Conservation (phyloP, 2,329 filamentous ascomycete genomes). For the Nemania sp. region DNA sequence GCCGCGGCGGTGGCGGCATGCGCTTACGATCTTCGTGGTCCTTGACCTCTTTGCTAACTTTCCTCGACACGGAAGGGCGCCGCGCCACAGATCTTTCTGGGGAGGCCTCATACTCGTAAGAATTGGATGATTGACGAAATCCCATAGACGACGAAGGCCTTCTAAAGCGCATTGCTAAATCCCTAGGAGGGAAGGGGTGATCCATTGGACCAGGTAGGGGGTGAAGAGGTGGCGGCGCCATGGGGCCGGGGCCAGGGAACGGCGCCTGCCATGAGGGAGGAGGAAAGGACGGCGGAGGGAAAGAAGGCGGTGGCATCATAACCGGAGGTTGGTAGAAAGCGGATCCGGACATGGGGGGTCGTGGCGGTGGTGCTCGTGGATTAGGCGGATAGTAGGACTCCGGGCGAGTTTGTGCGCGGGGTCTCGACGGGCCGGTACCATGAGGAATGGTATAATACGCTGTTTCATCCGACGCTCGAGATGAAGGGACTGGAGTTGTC, state of each 20-base stretch:
- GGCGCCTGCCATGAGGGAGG: conserved; percentile 39
- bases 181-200: conserved; percentile 36
- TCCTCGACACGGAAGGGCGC: conserved; percentile 58
- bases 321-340: conserved; percentile 52
- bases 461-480: conserved; percentile 54
- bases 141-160: conserved; percentile 58
- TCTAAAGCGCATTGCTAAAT: conserved; percentile 48
- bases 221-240: conserved; percentile 37
- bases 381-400: conserved; percentile 52
- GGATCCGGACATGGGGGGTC: conserved; percentile 54
- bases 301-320: conserved; percentile 46
- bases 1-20: conserved; percentile 65
- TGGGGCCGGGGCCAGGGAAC: conserved; percentile 40
- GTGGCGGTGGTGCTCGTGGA: conserved; percentile 38
- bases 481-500: conserved; percentile 51
- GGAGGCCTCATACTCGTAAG: conserved; percentile 58
- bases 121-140: conserved; percentile 54
- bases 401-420: conserved; percentile 57
- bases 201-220: conserved; percentile 42
- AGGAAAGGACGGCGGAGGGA: conserved; percentile 32
- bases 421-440: conserved; percentile 52
- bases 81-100: conserved; percentile 54
- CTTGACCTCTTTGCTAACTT: conserved; percentile 55
- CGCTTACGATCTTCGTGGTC: conserved; percentile 59
- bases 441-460: conserved; percentile 56